phyloP scores from a whole-genome alignment of 768 basidiomycete genomes.

The Gloeopeniophorella convolvens region DNA sequence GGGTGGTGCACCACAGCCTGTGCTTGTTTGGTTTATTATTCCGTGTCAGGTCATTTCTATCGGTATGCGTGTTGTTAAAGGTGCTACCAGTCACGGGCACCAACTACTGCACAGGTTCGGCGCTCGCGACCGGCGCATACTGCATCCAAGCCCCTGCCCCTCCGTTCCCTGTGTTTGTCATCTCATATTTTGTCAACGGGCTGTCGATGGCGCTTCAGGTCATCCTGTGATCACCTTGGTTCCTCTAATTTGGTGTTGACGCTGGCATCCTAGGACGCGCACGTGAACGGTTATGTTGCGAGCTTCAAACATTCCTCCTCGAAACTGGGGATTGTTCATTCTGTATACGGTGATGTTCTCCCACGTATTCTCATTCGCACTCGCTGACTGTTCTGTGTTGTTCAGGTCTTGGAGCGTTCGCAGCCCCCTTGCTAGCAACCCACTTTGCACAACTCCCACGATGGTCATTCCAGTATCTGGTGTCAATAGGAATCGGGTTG shows the following conservation, averaged over 20 bases:
- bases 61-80: background rate
- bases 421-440: constrained; percentile 48
- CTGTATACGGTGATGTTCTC: background rate
- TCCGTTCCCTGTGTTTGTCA: constrained; percentile 24
- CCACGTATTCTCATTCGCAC: background rate
- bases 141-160: constrained; percentile 21
- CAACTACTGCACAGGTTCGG: constrained; percentile 13
- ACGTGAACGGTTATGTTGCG: constrained; percentile 7
- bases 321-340: background rate
- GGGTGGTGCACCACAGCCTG: no score
- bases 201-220: constrained; percentile 22
- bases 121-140: constrained; percentile 19
- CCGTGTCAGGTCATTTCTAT: background rate
- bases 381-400: no score
- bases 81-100: background rate
- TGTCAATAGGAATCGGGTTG: constrained; percentile 17
- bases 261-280: background rate
- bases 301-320: background rate
- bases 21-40: background rate
- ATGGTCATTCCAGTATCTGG: constrained; percentile 29
- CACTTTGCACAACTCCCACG: constrained; percentile 36
- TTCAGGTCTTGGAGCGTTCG: constrained; percentile 41
- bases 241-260: background rate
- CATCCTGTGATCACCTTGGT: background rate
- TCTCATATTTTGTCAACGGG: constrained; percentile 20